Conservation (phyloP, 495 filamentous ascomycete species). For the Xylaria curta region DNA sequence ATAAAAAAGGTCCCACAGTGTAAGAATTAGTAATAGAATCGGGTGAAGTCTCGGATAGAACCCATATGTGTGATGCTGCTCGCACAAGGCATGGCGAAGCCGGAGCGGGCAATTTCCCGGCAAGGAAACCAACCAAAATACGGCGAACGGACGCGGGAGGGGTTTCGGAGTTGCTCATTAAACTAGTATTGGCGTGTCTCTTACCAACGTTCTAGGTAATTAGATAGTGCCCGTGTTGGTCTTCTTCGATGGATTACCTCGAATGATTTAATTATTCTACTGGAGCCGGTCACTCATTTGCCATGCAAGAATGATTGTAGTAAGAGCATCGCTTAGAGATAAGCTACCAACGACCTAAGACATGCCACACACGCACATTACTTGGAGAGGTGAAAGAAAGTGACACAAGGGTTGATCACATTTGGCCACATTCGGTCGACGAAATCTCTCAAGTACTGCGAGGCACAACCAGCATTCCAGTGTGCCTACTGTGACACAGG, state of each 20-base stretch:
- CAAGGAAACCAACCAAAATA: conserved; percentile 16
- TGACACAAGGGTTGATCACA: neutral
- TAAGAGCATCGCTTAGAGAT: conserved; percentile 6
- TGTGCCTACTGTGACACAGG: neutral
- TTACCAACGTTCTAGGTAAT: too few relatives aligned
- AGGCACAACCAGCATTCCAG: conserved; percentile 9
- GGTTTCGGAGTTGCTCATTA: conserved; percentile 29
- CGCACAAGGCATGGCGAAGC: conserved; percentile 22
- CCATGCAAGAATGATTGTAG: neutral
- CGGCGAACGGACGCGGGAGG: conserved; percentile 24
- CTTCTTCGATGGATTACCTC: neutral
- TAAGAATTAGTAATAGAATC: conserved; percentile 20
- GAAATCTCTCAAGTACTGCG: neutral
- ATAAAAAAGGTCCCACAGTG: conserved; percentile 25
- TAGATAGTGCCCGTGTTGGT: too few relatives aligned
- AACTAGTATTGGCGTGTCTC: neutral
- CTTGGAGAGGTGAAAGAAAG: neutral
- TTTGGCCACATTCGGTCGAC: conserved; percentile 2
- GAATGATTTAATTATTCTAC: neutral
- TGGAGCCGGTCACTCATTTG: neutral
- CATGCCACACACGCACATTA: conserved; percentile 19
- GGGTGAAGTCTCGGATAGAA: neutral
- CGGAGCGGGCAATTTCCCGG: conserved; percentile 20
- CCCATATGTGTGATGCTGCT: conserved; percentile 2
- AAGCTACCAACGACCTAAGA: conserved; percentile 21